Base-by-base conservation (phyloP, 2,329 filamentous ascomycete species). In the Fusarium tjaetaba region DNA sequence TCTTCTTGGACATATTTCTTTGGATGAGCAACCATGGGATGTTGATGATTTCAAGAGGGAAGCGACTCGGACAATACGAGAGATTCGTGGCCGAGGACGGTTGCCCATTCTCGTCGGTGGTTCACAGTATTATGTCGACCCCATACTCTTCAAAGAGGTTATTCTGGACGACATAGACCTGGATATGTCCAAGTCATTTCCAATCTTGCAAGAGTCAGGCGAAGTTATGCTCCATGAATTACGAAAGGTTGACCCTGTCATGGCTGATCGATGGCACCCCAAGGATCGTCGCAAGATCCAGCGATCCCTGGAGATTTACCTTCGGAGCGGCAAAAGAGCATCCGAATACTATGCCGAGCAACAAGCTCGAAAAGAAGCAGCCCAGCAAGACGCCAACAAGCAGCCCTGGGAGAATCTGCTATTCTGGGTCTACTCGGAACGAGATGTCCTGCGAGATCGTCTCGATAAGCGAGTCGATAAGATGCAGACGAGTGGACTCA, bases 81-180 rank as follows among this genome's bases (percentile, higher is more conserved):
- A 96, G 46, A 97, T 99, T 61, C 89, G 92, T 56, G 85, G 85
- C 13, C 88, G 96, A 76, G 94, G 94, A 2, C 93, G 92, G 71
- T 82, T 98, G 18, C 96, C 96, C 0, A 95, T 99, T 34, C 84
- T 99, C 2, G 96, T 98, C 3, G 96, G 96, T 32, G 96, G 96
- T 14, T 97, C 96, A 16, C 94, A 97, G 78, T 99, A 98, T 84
- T 99, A 99, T 79, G 93, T 94, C 0, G 95, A 98, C 78, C 91
- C 94, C 2, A 86, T 99, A 22, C 86, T 99, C 7, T 97, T 98
- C 80, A 77, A 80, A 56, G 89, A 93, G 39, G 91, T 95, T 73
- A 87, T 88, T 22, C 75, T 84, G 22, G 82, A 84, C 28, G 82
- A 85, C 18, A 80, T 85, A 5, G 78, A 80, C 9, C 69, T 79